phyloP scores from a whole-genome alignment of 169 alveolate genomes.

The Plasmodium cynomolgi region DNA sequence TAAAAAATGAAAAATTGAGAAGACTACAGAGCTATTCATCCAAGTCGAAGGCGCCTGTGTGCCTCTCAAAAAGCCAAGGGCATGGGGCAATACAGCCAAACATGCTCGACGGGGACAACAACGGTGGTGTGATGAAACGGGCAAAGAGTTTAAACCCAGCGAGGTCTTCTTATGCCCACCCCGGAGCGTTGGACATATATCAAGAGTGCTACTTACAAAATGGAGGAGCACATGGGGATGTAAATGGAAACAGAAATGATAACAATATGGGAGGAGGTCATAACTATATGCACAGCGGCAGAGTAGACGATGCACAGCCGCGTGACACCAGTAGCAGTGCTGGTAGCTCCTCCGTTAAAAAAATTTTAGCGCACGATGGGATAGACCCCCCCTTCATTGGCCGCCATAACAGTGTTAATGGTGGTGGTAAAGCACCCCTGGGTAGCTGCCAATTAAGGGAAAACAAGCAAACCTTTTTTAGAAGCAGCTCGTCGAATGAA shows the following conservation, averaged over 20 bases:
- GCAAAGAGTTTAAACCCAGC: conserved; percentile 16
- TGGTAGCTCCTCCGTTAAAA: not conserved
- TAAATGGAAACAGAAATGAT: not conserved
- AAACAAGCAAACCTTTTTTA: not conserved
- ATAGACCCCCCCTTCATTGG: not conserved
- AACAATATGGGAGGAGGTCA: not conserved
- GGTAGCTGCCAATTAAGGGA: not conserved
- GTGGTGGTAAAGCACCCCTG: not conserved
- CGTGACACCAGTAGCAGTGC: not conserved
- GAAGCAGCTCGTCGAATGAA: not conserved
- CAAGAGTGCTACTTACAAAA: conserved; percentile 27
- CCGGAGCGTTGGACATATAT: not conserved
- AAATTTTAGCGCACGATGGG: not conserved
- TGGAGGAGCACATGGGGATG: not conserved
- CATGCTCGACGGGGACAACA: not conserved
- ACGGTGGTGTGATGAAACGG: not conserved
- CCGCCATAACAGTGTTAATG: not conserved
- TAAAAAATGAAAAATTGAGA: conserved; percentile 23
- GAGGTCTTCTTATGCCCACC: not conserved
- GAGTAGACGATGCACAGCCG: not conserved
- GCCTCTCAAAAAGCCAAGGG: conserved; percentile 11
- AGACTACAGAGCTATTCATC: conserved; percentile 5
- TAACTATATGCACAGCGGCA: not conserved
- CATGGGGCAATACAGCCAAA: not conserved
- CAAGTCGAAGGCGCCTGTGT: not conserved